Conservation (phyloP, 805 yeast species). For the Candida railenensis region DNA sequence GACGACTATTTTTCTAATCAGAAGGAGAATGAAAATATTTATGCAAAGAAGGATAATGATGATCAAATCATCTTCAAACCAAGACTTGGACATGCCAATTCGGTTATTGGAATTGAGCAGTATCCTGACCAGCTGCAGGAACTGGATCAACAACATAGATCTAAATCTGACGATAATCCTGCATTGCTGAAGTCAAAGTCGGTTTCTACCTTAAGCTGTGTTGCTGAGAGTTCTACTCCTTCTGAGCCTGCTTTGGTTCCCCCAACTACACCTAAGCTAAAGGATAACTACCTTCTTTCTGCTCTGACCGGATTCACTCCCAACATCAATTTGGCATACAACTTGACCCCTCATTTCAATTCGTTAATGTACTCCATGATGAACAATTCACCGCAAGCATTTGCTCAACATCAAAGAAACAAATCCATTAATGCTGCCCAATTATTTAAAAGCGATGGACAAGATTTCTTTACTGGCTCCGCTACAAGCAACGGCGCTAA, state of each 20-base stretch:
- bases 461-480: slow-evolving; percentile 23
- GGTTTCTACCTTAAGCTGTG: slow-evolving; percentile 2
- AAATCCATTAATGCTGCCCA: slow-evolving; percentile 15
- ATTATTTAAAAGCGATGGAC: slow-evolving; percentile 19
- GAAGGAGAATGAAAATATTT: slow-evolving; percentile 16
- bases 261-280: slow-evolving; percentile 37
- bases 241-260: slow-evolving; percentile 6
- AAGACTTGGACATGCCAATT: slow-evolving; percentile 12
- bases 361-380: slow-evolving; percentile 38
- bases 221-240: slow-evolving; percentile 10
- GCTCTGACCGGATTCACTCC: slow-evolving; percentile 31
- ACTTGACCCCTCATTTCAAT: slow-evolving; percentile 41
- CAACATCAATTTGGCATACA: slow-evolving; percentile 20
- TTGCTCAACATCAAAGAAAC: slow-evolving; percentile 11
- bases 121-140: background rate
- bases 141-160: background rate
- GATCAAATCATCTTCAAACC: slow-evolving; percentile 5
- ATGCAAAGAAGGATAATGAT: background rate
- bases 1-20: slow-evolving; percentile 16
- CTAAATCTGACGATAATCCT: background rate
- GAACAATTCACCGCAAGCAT: slow-evolving; percentile 29
- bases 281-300: slow-evolving; percentile 22
- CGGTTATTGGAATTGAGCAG: slow-evolving; percentile 16
- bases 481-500: background rate
- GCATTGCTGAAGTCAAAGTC: slow-evolving; percentile 7